These are phyloP conservation scores for Craterostigma plantagineum DNA, from an alignment of 257 asterid species.

Conservation along the genomic window DNA sequence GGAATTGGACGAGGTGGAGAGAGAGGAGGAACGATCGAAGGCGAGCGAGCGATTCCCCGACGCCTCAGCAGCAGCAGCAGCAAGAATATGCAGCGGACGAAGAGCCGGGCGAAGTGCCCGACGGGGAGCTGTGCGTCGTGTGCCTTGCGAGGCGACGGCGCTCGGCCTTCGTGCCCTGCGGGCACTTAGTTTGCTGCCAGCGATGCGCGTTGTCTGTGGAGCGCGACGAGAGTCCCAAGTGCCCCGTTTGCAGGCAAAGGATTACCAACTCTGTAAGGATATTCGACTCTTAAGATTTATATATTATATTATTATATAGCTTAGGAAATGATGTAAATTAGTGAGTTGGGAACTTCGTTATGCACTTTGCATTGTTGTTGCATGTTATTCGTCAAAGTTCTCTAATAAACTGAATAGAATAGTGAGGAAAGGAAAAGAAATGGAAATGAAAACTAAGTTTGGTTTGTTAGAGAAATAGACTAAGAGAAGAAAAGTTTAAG, in stretches of 20 bases:
- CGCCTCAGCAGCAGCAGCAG: slow-evolving; percentile 16
- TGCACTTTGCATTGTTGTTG: too few relatives aligned
- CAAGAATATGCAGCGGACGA: too few relatives aligned
- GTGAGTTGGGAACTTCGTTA: too few relatives aligned
- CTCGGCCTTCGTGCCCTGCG: slow-evolving; percentile 85
- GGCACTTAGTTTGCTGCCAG: slow-evolving; percentile 83
- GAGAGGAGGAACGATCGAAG: slow-evolving; percentile 38
- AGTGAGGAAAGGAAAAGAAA: too few relatives aligned
- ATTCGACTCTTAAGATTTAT: slow-evolving; percentile 38
- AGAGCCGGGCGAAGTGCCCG: slow-evolving; percentile 45
- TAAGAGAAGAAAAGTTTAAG: too few relatives aligned
- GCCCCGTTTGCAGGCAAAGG: slow-evolving; percentile 85
- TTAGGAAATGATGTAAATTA: too few relatives aligned
- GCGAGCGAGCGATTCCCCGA: slow-evolving; percentile 16
- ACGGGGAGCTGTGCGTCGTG: slow-evolving; percentile 74
- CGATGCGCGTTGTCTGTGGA: slow-evolving; percentile 60
- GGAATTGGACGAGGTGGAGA: slow-evolving; percentile 81
- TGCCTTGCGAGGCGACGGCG: slow-evolving; percentile 69
- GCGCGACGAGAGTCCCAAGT: slow-evolving; percentile 52
- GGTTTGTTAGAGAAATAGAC: too few relatives aligned
- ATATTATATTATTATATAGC: too few relatives aligned
- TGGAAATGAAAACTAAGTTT: too few relatives aligned
- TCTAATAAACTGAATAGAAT: too few relatives aligned
- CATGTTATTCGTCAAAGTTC: too few relatives aligned
- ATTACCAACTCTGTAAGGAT: slow-evolving; percentile 49